A percentile compares a stretch with the other conserved stretches of the same genome.
Conservation (phyloP, 345 rosid genomes). For the Citrus unshiu region DNA sequence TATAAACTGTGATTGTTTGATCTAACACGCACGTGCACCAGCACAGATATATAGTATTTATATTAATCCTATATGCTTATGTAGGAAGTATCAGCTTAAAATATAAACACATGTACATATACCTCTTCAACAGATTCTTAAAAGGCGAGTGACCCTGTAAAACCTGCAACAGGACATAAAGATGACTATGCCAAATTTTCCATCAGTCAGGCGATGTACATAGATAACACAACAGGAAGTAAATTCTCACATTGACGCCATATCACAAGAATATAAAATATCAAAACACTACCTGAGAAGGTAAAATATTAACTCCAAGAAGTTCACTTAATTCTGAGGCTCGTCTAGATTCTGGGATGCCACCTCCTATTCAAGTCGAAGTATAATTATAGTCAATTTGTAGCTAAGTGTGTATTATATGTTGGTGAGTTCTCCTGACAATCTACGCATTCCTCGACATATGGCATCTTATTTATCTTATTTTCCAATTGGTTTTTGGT, state of each 20-base stretch:
- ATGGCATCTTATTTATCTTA: neutral
- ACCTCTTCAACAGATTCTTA: conserved; percentile 38
- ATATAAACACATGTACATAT: neutral
- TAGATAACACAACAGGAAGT: neutral
- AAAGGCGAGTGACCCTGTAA: conserved; percentile 51
- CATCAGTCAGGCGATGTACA: conserved; percentile 18
- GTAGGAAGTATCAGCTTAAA: neutral
- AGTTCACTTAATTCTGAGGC: conserved; percentile 39
- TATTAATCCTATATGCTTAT: neutral
- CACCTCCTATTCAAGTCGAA: conserved; percentile 38
- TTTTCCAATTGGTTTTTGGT: neutral
- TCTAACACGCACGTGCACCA: neutral
- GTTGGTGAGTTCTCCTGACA: neutral
- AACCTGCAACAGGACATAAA: conserved; percentile 30
- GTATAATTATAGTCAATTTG: neutral
- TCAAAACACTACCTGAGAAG: conserved; percentile 36
- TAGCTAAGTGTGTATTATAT: neutral
- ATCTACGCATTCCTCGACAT: neutral
- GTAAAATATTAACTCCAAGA: conserved; percentile 36
- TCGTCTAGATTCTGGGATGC: conserved; percentile 41
- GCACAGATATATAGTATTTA: neutral
- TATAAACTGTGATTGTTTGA: neutral
- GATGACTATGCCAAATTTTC: conserved; percentile 19
- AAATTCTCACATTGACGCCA: neutral
- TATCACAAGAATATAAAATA: neutral